Evolutionary conservation across 2,329 filamentous ascomycete genomes (phyloP).

Genomic region (Bimuria novae-zelandiae): DNA sequence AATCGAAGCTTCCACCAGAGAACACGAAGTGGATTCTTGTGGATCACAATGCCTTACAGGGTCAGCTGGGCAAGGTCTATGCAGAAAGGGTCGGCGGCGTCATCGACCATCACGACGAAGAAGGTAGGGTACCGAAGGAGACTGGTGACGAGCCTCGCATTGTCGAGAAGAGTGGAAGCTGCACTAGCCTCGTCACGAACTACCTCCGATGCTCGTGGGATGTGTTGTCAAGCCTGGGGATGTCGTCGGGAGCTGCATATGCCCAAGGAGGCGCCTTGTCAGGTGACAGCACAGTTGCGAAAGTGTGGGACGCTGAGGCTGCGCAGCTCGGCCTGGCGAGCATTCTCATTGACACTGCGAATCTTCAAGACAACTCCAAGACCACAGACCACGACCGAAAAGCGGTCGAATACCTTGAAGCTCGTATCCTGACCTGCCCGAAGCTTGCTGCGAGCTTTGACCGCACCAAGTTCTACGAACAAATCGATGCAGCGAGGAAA

Average conservation of each 20-base stretch:
- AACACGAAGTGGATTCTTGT: conserved; percentile 74
- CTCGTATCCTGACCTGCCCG: conserved; percentile 51
- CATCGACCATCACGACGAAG: conserved; percentile 81
- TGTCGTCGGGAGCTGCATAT: conserved; percentile 49
- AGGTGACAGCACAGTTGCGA: conserved; percentile 38
- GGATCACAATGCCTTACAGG: conserved; percentile 77
- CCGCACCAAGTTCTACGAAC: conserved; percentile 60
- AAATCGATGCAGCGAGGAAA: conserved; percentile 68
- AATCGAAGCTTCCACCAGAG: conserved; percentile 52
- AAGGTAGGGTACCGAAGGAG: conserved; percentile 58
- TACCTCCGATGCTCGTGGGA: conserved; percentile 65
- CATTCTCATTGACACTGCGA: conserved; percentile 74
- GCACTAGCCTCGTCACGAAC: conserved; percentile 70
- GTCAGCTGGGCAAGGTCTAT: conserved; percentile 61
- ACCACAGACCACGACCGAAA: conserved; percentile 65
- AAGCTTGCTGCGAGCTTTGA: conserved; percentile 54
- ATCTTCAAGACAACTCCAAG: conserved; percentile 64
- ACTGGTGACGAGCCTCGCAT: conserved; percentile 60
- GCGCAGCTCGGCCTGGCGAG: conserved; percentile 71
- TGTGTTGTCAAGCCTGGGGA: conserved; percentile 44
- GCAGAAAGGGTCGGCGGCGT: conserved; percentile 62
- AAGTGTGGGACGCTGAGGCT: conserved; percentile 60
- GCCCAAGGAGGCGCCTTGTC: conserved; percentile 46
- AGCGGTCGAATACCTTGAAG: conserved; percentile 64
- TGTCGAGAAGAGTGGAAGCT: conserved; percentile 72